These are phyloP conservation scores for Vachellia collinsii DNA, from an alignment of 306 rosid species.

Conservation along the genomic window DNA sequence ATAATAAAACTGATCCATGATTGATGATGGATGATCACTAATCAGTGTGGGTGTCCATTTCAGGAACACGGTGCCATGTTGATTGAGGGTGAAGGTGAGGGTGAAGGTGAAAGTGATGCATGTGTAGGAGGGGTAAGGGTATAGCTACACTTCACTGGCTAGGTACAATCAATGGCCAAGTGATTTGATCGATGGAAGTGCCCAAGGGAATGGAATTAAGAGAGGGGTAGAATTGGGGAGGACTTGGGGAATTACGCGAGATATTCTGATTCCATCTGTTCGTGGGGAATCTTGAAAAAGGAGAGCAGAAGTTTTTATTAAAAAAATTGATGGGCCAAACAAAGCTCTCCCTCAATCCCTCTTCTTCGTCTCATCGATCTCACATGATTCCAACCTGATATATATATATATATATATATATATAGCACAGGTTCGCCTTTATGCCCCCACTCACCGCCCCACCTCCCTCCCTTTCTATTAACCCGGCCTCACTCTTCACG, in stretches of 20 bases:
- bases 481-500: slow-evolving; percentile 4
- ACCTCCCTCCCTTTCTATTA: slow-evolving; percentile 30
- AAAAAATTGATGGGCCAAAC: background rate
- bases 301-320: slow-evolving; percentile 5
- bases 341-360: background rate
- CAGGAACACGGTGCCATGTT: slow-evolving; percentile 36
- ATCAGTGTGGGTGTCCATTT: slow-evolving; percentile 21
- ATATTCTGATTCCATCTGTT: slow-evolving; percentile 43
- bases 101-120: no score
- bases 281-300: slow-evolving; percentile 50
- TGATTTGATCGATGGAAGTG: slow-evolving; percentile 18
- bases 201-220: background rate
- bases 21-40: background rate
- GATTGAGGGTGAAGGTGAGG: slow-evolving; percentile 20
- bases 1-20: no score
- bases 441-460: slow-evolving; percentile 62
- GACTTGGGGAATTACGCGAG: slow-evolving; percentile 10
- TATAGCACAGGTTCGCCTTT: slow-evolving; percentile 45
- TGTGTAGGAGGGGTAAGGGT: background rate
- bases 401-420: background rate
- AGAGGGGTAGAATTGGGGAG: background rate
- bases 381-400: slow-evolving; percentile 48
- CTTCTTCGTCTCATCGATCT: slow-evolving; percentile 31
- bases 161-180: background rate
- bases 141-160: background rate